phyloP scores from a whole-genome alignment of 192 early-diverging fungal genomes.

The Rhizophlyctis rosea region DNA sequence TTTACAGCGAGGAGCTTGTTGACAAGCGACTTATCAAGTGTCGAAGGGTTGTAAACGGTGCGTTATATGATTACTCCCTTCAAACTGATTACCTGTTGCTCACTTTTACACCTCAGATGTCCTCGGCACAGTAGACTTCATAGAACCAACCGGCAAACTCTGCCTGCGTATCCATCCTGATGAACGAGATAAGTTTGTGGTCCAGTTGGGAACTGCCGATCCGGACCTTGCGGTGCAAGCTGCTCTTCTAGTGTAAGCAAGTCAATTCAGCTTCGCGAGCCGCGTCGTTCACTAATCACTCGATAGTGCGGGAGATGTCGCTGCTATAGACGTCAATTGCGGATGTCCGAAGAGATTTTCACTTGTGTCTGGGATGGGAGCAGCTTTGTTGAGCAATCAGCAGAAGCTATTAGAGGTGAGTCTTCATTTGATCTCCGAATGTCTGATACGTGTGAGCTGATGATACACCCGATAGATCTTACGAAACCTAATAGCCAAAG shows the following conservation, averaged over 20 bases:
- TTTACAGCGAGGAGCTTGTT: conserved; percentile 87
- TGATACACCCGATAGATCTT: conserved; percentile 53
- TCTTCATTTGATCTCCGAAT: background rate
- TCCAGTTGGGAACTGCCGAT: conserved; percentile 90
- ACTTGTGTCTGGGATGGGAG: conserved; percentile 89
- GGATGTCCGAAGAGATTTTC: conserved; percentile 98
- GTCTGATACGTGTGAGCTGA: background rate
- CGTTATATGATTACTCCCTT: too few relatives aligned
- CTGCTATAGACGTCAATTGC: conserved; percentile 95
- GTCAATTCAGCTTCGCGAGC: too few relatives aligned
- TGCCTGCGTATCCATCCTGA: conserved; percentile 72
- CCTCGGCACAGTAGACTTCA: conserved; percentile 72
- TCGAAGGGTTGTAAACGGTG: conserved; percentile 73
- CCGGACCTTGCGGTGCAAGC: conserved; percentile 84
- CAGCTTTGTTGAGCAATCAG: conserved; percentile 81
- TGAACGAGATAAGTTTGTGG: conserved; percentile 76
- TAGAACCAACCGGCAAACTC: conserved; percentile 53
- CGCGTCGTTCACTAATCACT: too few relatives aligned
- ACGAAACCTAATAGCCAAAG: conserved; percentile 63
- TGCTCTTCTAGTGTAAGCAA: conserved; percentile 70
- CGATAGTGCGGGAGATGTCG: conserved; percentile 73
- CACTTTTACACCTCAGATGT: conserved; percentile 28
- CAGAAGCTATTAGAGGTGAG: conserved; percentile 69
- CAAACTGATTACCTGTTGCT: too few relatives aligned
- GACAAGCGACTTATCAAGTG: conserved; percentile 80